phyloP scores from a whole-genome alignment of 2,329 filamentous ascomycete genomes.

The Gaeumannomyces tritici region DNA sequence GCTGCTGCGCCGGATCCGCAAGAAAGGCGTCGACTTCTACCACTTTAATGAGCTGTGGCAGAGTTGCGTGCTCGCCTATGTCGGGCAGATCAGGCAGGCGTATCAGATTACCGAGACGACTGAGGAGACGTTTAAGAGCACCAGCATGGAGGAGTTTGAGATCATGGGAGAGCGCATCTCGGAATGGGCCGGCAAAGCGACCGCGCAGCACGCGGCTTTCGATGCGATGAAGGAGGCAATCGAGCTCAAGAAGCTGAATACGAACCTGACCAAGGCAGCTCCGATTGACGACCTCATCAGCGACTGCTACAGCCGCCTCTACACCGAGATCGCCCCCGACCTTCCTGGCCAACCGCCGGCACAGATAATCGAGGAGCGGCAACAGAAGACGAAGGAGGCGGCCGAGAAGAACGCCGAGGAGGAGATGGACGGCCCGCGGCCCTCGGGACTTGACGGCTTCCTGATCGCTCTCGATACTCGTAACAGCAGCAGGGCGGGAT shows the following conservation, averaged over 20 bases:
- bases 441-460: constrained; percentile 7
- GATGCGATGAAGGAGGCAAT: constrained; percentile 48
- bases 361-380: constrained; percentile 34
- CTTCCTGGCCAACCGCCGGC: constrained; percentile 42
- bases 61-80: constrained; percentile 41
- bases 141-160: constrained; percentile 47
- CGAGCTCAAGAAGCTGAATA: constrained; percentile 65
- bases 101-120: constrained; percentile 34
- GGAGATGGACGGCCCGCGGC: constrained; percentile 9
- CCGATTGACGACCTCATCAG: constrained; percentile 89
- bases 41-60: constrained; percentile 54
- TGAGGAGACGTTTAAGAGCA: constrained; percentile 46
- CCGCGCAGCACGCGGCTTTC: constrained; percentile 31
- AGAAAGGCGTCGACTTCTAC: constrained; percentile 68
- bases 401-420: constrained; percentile 24
- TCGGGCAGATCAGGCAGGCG: constrained; percentile 40
- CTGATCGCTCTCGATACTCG: constrained; percentile 4
- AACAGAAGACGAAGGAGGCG: constrained; percentile 22
- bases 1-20: constrained; percentile 68
- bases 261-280: constrained; percentile 73
- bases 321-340: constrained; percentile 53
- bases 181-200: constrained; percentile 38
- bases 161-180: constrained; percentile 43
- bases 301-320: constrained; percentile 77
- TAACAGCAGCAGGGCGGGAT: constrained; percentile 9